Percentiles rank a stretch among this genome's conserved stretches.
Evolutionary conservation across 257 asterid genomes (phyloP).

Genomic region (Capsicum rhomboideum): DNA sequence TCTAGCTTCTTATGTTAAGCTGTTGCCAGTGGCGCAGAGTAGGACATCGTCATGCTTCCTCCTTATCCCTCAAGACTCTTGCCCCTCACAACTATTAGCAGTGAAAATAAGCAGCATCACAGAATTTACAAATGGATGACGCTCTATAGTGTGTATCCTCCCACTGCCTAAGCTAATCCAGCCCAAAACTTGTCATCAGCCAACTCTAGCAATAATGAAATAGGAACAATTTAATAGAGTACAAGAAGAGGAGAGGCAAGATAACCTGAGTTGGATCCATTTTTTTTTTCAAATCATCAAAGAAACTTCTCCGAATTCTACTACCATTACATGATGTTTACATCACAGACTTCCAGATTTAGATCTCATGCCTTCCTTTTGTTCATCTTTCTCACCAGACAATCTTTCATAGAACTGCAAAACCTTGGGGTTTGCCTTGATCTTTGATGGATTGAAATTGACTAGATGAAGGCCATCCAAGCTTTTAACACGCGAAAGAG

Average conservation of each 20-base stretch:
- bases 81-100: neutral
- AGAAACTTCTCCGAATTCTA: neutral
- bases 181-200: neutral
- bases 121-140: neutral
- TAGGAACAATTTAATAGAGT: neutral
- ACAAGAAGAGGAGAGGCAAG: neutral
- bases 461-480: conserved; percentile 51
- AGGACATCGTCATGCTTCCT: too few relatives aligned
- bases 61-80: neutral
- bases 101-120: neutral
- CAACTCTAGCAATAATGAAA: neutral
- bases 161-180: neutral
- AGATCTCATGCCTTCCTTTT: neutral
- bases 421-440: conserved; percentile 70
- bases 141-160: neutral
- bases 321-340: neutral
- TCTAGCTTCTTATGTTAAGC: too few relatives aligned
- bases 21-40: too few relatives aligned
- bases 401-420: conserved; percentile 45
- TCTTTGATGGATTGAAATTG: conserved; percentile 40
- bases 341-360: neutral
- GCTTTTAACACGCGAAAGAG: conserved; percentile 63
- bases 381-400: conserved; percentile 5
- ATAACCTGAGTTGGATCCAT: neutral
- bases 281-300: neutral